Conservation (phyloP, 345 rosid genomes). For the Populus euphratica region DNA sequence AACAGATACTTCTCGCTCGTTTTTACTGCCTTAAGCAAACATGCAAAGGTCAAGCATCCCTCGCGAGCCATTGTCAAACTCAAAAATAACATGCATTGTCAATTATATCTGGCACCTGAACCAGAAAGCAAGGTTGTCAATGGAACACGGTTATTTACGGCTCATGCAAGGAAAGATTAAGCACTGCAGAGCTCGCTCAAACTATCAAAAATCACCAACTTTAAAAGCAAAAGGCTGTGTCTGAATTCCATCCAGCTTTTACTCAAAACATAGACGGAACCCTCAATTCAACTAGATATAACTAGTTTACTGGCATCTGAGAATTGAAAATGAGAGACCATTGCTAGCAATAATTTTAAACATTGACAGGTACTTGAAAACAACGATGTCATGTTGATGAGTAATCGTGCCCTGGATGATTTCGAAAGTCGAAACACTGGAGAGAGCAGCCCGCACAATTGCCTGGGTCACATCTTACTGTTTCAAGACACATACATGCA, state of each 20-base stretch:
- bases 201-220: not conserved
- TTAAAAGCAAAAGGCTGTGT: not conserved
- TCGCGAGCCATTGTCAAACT: constrained; percentile 84
- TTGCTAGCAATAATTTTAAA: no score
- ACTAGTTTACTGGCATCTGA: no score
- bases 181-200: constrained; percentile 4
- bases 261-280: not conserved
- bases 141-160: not conserved
- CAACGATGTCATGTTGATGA: no score
- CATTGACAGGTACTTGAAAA: no score
- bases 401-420: no score
- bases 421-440: no score
- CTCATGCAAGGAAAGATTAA: not conserved
- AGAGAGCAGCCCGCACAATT: no score
- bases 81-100: constrained; percentile 87
- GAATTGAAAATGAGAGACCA: no score
- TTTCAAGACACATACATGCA: no score
- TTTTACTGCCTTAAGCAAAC: constrained; percentile 97
- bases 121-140: constrained; percentile 7
- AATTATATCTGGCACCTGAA: constrained; percentile 81
- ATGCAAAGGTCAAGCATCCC: constrained; percentile 95
- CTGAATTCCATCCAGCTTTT: no score
- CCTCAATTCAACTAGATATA: not conserved
- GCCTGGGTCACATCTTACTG: no score
- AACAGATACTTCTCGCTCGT: constrained; percentile 87